Evolutionary conservation across 2,329 filamentous ascomycete species (phyloP).

Genomic region (Pseudogymnoascus sp.): DNA sequence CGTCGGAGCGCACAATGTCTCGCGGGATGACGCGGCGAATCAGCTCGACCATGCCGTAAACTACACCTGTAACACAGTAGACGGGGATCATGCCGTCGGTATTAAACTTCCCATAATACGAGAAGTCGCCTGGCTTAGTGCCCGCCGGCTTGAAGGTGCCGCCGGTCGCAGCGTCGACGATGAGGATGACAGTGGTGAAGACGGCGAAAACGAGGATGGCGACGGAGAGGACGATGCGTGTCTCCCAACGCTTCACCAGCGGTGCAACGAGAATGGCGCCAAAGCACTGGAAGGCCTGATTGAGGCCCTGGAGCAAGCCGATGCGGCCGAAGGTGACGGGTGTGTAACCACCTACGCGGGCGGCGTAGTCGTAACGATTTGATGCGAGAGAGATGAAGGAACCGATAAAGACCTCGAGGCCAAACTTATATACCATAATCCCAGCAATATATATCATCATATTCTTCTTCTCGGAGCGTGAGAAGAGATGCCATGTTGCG

Average conservation of each 20-base stretch:
- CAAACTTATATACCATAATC: conserved; percentile 46
- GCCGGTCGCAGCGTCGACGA: conserved; percentile 41
- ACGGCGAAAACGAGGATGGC: conserved; percentile 39
- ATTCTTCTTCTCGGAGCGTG: conserved; percentile 35
- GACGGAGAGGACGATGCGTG: conserved; percentile 37
- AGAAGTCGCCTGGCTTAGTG: conserved; percentile 31
- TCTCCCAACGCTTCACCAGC: conserved; percentile 40
- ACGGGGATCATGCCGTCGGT: conserved; percentile 43
- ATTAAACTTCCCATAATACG: conserved; percentile 47
- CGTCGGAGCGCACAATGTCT: conserved; percentile 42
- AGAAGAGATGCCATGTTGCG: conserved; percentile 27
- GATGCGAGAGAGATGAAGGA: conserved; percentile 41
- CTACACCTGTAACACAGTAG: conserved; percentile 36
- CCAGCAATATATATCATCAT: conserved; percentile 39
- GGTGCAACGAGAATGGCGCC: conserved; percentile 43
- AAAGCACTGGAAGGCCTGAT: conserved; percentile 43
- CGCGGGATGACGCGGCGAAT: conserved; percentile 43
- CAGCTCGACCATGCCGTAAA: conserved; percentile 43
- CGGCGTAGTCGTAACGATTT: conserved; percentile 41
- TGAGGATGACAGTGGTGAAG: conserved; percentile 39
- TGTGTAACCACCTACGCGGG: conserved; percentile 24
- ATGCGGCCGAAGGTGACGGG: conserved; percentile 39
- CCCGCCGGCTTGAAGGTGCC: conserved; percentile 33
- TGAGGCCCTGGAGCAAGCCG: conserved; percentile 39
- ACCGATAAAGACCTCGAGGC: conserved; percentile 43